phyloP scores from a whole-genome alignment of 768 basidiomycete species.

The Termitomyces sp. region DNA sequence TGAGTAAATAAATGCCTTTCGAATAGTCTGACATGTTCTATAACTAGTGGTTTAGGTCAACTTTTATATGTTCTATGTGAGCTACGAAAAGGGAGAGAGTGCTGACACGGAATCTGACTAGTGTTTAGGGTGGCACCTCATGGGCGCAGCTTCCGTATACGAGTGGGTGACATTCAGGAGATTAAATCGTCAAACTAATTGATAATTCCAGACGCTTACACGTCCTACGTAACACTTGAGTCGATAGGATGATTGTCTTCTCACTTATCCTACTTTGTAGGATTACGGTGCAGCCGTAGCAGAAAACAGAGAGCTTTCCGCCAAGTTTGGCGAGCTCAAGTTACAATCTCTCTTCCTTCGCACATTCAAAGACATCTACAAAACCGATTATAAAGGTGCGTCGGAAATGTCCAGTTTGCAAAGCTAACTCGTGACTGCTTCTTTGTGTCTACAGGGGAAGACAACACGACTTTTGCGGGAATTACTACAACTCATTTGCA shows the following conservation, averaged over 20 bases:
- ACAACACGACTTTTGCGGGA: slow-evolving; percentile 12
- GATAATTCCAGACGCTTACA: slow-evolving; percentile 8
- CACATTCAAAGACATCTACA: slow-evolving; percentile 9
- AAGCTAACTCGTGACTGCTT: background rate
- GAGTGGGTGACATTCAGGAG: slow-evolving; percentile 1
- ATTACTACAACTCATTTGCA: slow-evolving; percentile 12
- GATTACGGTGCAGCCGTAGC: slow-evolving; percentile 13
- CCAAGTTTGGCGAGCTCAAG: slow-evolving; percentile 13
- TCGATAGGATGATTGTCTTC: background rate
- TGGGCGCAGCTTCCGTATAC: slow-evolving; percentile 14
- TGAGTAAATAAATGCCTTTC: background rate
- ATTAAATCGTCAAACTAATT: background rate
- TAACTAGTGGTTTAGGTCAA: slow-evolving; percentile 2
- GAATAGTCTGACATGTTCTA: background rate
- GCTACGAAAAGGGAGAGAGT: background rate
- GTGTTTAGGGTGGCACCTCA: slow-evolving; percentile 10
- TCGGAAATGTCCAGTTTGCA: background rate
- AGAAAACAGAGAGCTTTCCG: slow-evolving; percentile 11
- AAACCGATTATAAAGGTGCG: slow-evolving; percentile 10
- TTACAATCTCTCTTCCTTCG: slow-evolving; percentile 15
- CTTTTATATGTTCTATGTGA: slow-evolving; percentile 14
- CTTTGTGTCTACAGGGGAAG: slow-evolving; percentile 2
- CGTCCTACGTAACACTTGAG: slow-evolving; percentile 8
- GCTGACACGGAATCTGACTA: background rate
- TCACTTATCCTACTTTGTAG: background rate